Percentiles rank a stretch among this genome's conserved stretches.
Evolutionary conservation across 345 rosid species (phyloP).

Genomic region (Populus ilicifolia): DNA sequence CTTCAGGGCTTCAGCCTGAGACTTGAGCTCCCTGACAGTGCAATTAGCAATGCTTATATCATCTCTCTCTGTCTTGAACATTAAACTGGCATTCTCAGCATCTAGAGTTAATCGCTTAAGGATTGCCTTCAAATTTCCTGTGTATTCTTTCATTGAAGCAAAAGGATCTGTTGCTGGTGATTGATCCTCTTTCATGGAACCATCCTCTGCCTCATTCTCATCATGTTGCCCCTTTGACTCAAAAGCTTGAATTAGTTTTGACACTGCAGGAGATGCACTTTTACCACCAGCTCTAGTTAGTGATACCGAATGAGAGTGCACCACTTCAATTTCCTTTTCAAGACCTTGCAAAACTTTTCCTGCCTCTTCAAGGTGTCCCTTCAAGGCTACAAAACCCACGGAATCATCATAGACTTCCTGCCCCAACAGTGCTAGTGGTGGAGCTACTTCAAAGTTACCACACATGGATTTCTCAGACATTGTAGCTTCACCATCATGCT

Average conservation of each 20-base stretch:
- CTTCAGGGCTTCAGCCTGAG: conserved; percentile 44
- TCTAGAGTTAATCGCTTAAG: conserved; percentile 50
- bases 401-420: conserved; percentile 36
- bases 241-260: conserved; percentile 75
- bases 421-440: conserved; percentile 13
- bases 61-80: conserved; percentile 42
- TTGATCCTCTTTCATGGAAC: conserved; percentile 28
- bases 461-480: conserved; percentile 13
- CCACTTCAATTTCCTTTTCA: conserved; percentile 51
- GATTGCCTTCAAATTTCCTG: conserved; percentile 48
- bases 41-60: conserved; percentile 29
- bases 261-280: conserved; percentile 46
- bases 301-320: conserved; percentile 30
- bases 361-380: conserved; percentile 49
- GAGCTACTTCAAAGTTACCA: conserved; percentile 13
- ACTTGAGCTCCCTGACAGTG: conserved; percentile 40
- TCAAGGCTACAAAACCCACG: conserved; percentile 41
- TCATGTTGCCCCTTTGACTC: conserved; percentile 61
- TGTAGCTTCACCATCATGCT: conserved; percentile 24
- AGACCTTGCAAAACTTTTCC: conserved; percentile 50
- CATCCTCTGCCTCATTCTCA: conserved; percentile 47
- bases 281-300: conserved; percentile 38
- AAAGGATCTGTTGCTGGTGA: conserved; percentile 37
- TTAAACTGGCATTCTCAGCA: conserved; percentile 39
- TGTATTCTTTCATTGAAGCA: conserved; percentile 40